Evolutionary conservation across 163 green algal genomes (phyloP).

Genomic region (Coccomyxa subellipsoidea): DNA sequence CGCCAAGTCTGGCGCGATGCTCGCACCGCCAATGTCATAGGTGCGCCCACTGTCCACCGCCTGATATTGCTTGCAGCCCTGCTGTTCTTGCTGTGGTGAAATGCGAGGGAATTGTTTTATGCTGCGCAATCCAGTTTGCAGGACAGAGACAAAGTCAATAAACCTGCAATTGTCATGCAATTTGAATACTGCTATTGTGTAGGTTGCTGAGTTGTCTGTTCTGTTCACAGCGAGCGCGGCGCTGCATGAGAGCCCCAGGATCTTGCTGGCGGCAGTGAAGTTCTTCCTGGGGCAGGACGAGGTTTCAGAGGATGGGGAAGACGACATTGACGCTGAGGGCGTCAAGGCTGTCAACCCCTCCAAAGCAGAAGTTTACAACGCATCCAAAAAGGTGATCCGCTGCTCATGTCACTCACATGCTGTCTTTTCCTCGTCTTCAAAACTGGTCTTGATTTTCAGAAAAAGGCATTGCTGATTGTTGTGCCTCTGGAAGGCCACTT

Average conservation of each 20-base stretch:
- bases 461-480: too few species aligned
- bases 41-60: slow-evolving; percentile 20
- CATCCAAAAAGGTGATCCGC: slow-evolving; percentile 67
- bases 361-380: slow-evolving; percentile 89
- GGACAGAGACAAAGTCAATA: too few species aligned
- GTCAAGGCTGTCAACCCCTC: slow-evolving; percentile 38
- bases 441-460: too few species aligned
- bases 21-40: slow-evolving; percentile 93
- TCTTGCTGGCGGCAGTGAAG: slow-evolving; percentile 89
- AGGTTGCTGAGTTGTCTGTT: background rate
- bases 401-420: too few species aligned
- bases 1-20: slow-evolving; percentile 91
- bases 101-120: too few species aligned
- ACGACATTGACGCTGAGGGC: slow-evolving; percentile 51
- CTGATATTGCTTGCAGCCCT: background rate
- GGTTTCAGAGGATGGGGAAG: slow-evolving; percentile 34
- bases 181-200: background rate
- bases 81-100: too few species aligned
- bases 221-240: slow-evolving; percentile 57
- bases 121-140: too few species aligned
- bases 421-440: too few species aligned
- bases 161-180: too few species aligned
- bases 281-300: slow-evolving; percentile 93
- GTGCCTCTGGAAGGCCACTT: too few species aligned
- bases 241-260: slow-evolving; percentile 62